phyloP scores from a whole-genome alignment of 306 rosid species.

The Nissolia schottii region DNA sequence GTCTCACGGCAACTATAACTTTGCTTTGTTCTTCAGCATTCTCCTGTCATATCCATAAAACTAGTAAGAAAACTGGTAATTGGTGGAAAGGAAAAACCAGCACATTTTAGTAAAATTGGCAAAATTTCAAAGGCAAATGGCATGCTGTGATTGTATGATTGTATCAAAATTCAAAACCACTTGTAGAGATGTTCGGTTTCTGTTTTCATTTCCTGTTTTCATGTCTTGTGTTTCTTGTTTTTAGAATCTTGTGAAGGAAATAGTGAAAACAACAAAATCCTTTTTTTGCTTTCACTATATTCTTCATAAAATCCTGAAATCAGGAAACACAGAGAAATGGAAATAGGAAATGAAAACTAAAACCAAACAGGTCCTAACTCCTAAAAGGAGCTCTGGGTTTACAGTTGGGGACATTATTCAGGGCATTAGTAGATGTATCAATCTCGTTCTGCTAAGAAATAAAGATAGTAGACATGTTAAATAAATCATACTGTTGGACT shows the following conservation, averaged over 20 bases:
- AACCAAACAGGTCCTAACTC: too few species aligned
- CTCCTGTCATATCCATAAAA: conserved; percentile 51
- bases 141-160: not conserved
- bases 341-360: too few species aligned
- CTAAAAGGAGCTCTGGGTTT: not conserved
- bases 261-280: too few species aligned
- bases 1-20: conserved; percentile 92
- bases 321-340: too few species aligned
- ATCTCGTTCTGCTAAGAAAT: not conserved
- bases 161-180: not conserved
- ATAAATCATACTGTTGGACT: not conserved
- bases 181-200: too few species aligned
- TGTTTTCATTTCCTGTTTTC: too few species aligned
- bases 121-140: not conserved
- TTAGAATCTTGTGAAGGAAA: too few species aligned
- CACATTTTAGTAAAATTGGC: not conserved
- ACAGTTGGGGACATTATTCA: not conserved
- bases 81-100: not conserved
- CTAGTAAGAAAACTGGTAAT: not conserved
- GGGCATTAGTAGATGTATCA: not conserved
- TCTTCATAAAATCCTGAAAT: too few species aligned
- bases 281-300: too few species aligned
- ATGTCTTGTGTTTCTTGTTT: too few species aligned
- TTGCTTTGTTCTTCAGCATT: conserved; percentile 38
- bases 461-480: not conserved